Percentiles rank a stretch among this genome's conserved stretches.
Conservation (phyloP, 495 filamentous ascomycete species). For the Penicilliopsis zonata region DNA sequence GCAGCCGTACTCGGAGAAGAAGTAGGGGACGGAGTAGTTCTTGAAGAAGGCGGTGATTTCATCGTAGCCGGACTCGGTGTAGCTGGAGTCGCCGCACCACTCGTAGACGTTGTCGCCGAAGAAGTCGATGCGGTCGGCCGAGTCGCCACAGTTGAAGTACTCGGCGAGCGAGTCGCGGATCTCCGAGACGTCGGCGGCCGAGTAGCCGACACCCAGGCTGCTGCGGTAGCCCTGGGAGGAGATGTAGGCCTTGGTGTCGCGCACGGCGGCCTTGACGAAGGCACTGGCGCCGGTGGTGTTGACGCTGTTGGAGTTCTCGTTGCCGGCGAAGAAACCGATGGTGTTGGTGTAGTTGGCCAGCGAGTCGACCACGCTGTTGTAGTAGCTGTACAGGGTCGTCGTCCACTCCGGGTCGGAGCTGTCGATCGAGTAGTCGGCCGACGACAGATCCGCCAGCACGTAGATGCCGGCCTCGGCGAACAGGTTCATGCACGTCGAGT, state of each 20-base stretch:
- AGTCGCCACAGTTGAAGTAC: constrained; percentile 82
- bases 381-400: constrained; percentile 59
- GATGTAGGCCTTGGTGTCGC: constrained; percentile 91
- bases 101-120: constrained; percentile 99
- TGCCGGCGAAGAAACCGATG: constrained; percentile 93
- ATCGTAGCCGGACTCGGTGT: constrained; percentile 61
- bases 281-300: constrained; percentile 78
- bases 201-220: constrained; percentile 80
- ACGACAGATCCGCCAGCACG: constrained; percentile 76
- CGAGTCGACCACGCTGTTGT: constrained; percentile 73
- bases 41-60: constrained; percentile 69
- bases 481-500: constrained; percentile 74
- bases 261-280: constrained; percentile 92
- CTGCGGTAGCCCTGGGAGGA: constrained; percentile 58
- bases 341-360: constrained; percentile 72
- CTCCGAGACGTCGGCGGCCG: constrained; percentile 75
- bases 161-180: constrained; percentile 71
- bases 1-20: constrained; percentile 98
- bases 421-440: constrained; percentile 73
- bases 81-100: constrained; percentile 82
- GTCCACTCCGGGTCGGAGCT: constrained; percentile 68
- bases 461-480: constrained; percentile 86
- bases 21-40: constrained; percentile 81
- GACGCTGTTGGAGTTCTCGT: constrained; percentile 82
- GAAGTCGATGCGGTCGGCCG: constrained; percentile 65